Evolutionary conservation across 225 moss, liverwort and hornwort species (phyloP).

Genomic region (Ulota crispa): DNA sequence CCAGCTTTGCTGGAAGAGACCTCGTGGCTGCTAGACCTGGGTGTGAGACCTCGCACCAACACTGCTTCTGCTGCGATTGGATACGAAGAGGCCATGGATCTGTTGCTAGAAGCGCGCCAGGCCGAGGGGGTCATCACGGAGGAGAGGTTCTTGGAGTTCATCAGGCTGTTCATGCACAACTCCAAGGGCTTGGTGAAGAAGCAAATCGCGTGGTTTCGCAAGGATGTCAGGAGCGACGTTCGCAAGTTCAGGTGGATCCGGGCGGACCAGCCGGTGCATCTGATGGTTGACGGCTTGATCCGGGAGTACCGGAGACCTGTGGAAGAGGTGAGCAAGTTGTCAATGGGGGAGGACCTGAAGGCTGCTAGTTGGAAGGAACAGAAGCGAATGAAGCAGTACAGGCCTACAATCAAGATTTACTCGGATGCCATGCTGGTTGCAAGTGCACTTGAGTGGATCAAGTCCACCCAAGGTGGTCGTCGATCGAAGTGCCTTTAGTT

Average conservation of each 20-base stretch:
- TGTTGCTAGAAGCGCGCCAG: conserved; percentile 25
- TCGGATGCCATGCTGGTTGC: neutral
- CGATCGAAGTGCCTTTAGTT: too few species aligned
- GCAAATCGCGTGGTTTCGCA: conserved; percentile 45
- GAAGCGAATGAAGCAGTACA: conserved; percentile 36
- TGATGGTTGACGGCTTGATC: conserved; percentile 10
- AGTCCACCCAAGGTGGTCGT: neutral
- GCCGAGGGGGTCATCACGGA: neutral
- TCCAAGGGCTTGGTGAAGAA: conserved; percentile 34
- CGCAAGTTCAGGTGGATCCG: conserved; percentile 42
- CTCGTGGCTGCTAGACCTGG: conserved; percentile 20
- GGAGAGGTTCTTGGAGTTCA: neutral
- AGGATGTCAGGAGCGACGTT: conserved; percentile 22
- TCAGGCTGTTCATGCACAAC: conserved; percentile 19
- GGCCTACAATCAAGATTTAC: conserved; percentile 14
- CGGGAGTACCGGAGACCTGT: conserved; percentile 25
- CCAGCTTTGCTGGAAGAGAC: conserved; percentile 30
- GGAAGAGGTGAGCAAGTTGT: neutral
- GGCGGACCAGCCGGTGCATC: conserved; percentile 23
- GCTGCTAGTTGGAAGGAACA: conserved; percentile 29
- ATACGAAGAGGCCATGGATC: conserved; percentile 44
- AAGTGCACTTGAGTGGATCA: conserved; percentile 25
- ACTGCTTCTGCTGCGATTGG: conserved; percentile 39
- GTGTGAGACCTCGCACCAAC: conserved; percentile 16
- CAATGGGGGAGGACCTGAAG: neutral